Conservation (phyloP, 1,139 yeast species). For the Nakaseomyces glabratus region DNA sequence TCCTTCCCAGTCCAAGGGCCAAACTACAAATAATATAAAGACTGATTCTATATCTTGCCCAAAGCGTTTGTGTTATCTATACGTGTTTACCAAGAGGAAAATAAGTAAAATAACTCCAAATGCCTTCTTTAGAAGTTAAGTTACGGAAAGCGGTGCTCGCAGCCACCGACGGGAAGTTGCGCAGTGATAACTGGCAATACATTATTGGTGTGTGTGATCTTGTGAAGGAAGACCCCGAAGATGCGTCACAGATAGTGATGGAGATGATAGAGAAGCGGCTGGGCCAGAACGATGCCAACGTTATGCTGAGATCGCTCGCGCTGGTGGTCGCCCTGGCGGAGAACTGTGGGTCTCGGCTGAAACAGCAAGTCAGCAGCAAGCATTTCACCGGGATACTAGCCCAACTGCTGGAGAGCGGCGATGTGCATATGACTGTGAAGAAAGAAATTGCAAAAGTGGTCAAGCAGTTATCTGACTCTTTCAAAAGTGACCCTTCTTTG, state of each 20-base stretch:
- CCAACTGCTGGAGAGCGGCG: slow-evolving; percentile 45
- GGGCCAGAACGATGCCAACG: slow-evolving; percentile 64
- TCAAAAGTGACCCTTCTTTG: slow-evolving; percentile 66
- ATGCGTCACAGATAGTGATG: slow-evolving; percentile 32
- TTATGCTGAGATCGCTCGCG: slow-evolving; percentile 63
- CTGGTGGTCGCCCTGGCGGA: slow-evolving; percentile 73
- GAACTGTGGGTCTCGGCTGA: slow-evolving; percentile 85
- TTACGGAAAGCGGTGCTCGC: slow-evolving; percentile 29
- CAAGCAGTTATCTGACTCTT: slow-evolving; percentile 48
- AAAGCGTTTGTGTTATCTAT: too few relatives aligned
- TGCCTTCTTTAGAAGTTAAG: slow-evolving; percentile 4
- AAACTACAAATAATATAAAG: too few relatives aligned
- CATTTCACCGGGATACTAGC: slow-evolving; percentile 52
- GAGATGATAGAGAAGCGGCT: slow-evolving; percentile 43
- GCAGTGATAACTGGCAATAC: slow-evolving; percentile 78
- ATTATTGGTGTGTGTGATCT: slow-evolving; percentile 77
- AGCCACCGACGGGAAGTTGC: slow-evolving; percentile 81
- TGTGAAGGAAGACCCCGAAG: slow-evolving; percentile 66
- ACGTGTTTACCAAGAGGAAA: too few relatives aligned
- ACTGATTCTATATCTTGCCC: too few relatives aligned
- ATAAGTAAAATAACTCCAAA: too few relatives aligned
- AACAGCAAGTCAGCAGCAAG: slow-evolving; percentile 70
- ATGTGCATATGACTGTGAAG: slow-evolving; percentile 63
- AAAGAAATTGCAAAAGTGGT: slow-evolving; percentile 57
- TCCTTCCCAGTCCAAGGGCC: too few relatives aligned